Percentiles rank a stretch among this genome's conserved stretches.
These are phyloP conservation scores for Fusarium mangiferae DNA, from an alignment of 2,329 filamentous ascomycete genomes.

Conservation along the genomic window DNA sequence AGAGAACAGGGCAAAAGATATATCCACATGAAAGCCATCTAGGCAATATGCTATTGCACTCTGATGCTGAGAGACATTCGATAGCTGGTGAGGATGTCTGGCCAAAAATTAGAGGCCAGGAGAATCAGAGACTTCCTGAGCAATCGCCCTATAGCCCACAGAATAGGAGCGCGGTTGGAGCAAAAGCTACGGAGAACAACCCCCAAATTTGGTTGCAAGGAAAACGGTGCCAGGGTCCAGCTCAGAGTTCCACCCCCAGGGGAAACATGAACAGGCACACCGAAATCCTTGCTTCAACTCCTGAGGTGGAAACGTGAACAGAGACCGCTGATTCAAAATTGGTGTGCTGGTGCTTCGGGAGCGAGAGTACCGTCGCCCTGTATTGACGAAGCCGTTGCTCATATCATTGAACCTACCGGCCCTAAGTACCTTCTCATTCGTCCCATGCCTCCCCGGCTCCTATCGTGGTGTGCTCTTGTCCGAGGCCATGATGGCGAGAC, in stretches of 20 bases:
- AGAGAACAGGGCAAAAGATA: conserved; percentile 12
- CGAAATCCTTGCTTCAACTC: conserved; percentile 9
- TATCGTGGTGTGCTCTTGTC: conserved; percentile 12
- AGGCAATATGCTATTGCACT: not conserved
- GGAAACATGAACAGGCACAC: not conserved
- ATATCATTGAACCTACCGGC: not conserved
- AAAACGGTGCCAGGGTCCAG: conserved; percentile 11
- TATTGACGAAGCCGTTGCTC: not conserved
- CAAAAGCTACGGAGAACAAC: conserved; percentile 1
- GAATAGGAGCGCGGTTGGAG: not conserved
- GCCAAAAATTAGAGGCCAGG: conserved; percentile 11
- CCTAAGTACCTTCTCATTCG: not conserved
- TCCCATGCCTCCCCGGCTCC: not conserved
- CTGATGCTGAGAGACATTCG: not conserved
- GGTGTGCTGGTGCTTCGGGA: not conserved
- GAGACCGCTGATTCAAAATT: conserved; percentile 2
- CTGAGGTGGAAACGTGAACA: not conserved
- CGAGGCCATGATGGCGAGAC: conserved; percentile 9
- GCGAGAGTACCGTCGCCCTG: not conserved
- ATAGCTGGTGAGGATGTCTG: not conserved
- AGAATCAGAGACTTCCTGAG: conserved; percentile 1
- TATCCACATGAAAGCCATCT: conserved; percentile 8
- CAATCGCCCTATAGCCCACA: conserved; percentile 1
- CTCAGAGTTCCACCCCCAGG: conserved; percentile 2
- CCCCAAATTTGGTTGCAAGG: conserved; percentile 5